Base-by-base conservation (phyloP, 805 yeast species). In the Metschnikowia dekortorum region DNA sequence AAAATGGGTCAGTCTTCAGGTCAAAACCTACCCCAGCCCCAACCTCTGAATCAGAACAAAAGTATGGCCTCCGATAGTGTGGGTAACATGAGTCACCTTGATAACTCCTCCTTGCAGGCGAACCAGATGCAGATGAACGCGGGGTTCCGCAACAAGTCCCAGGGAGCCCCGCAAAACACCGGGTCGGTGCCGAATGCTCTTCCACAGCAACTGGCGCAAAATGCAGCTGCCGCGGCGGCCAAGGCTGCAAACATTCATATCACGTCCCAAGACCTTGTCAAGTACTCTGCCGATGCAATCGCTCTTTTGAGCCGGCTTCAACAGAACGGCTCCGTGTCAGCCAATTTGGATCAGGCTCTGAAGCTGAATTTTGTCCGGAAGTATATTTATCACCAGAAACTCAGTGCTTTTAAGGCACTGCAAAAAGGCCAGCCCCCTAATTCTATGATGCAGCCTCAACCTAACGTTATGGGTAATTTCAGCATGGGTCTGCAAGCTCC, bases 211-310 rank as follows among this genome's bases (percentile, higher is more conserved):
- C 38, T 44, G 16, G 37, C 50, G 13, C 45, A 41, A 14, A 31
- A 18, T 18, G 28, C 28, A 11, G 34, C 39, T 13, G 34, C 36
- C 11, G 48, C 51, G 41, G 52, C 47, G 8, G 48, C 39, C 37
- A 50, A 42, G 18, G 46, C 49, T n/a, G 51, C 55, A 29, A 52
- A 54, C 33, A 47, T 54, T 31, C 58, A 52, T 32, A 50, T 56
- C 43, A 53, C 58, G 4, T 18, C 62, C 7, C 74, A 72, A 46
- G 78, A 73, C 50, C 61, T 70, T 38, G 58, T 61, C 52, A 70
- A 71, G 56, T 70, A 71, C 56, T 64, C 67, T 35, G 58, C 67
- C 8, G 76, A 70, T 42, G 78, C 78, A 2, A 61, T 73, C 69
- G 61, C 66, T n/a, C 56, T 71, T 29, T 63, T 73, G 49, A 48